These are phyloP conservation scores for Parasitella parasitica DNA, from an alignment of 371 early-diverging fungal genomes.

Conservation along the genomic window DNA sequence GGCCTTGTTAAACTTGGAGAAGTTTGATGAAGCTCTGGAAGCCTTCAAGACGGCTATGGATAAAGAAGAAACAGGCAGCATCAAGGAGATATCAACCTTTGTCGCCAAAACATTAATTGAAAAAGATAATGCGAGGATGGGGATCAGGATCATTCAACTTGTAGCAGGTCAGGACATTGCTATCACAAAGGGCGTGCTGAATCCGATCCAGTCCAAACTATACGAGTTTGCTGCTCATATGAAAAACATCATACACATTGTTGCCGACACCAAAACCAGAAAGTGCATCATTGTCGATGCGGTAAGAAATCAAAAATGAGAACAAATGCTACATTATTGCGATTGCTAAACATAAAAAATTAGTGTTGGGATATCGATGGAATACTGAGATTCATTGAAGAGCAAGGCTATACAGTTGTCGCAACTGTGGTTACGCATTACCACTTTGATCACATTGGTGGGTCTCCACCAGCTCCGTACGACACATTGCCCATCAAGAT, in stretches of 20 bases:
- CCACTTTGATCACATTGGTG: constrained; percentile 84
- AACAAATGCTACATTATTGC: not conserved
- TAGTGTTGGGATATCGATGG: constrained; percentile 90
- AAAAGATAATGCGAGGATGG: constrained; percentile 57
- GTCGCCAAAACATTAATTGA: constrained; percentile 57
- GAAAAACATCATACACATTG: constrained; percentile 81
- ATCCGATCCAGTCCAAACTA: constrained; percentile 73
- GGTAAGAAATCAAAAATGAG: constrained; percentile 22
- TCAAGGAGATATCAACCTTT: constrained; percentile 47
- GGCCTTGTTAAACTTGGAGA: constrained; percentile 54
- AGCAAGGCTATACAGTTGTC: constrained; percentile 64
- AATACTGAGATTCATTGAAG: constrained; percentile 60
- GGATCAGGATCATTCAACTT: constrained; percentile 66
- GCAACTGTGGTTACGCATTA: constrained; percentile 78
- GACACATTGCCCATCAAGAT: constrained; percentile 78
- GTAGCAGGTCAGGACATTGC: constrained; percentile 74
- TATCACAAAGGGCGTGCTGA: constrained; percentile 36
- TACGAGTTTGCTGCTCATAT: constrained; percentile 78
- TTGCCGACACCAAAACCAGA: constrained; percentile 64
- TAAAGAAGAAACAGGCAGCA: constrained; percentile 56
- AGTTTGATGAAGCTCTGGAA: constrained; percentile 61
- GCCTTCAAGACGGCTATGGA: constrained; percentile 55
- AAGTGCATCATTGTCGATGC: constrained; percentile 83
- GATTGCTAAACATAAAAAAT: not conserved
- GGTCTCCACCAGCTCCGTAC: constrained; percentile 80